phyloP scores from a whole-genome alignment of 2,329 filamentous ascomycete species.

The Biscogniauxia sp. region DNA sequence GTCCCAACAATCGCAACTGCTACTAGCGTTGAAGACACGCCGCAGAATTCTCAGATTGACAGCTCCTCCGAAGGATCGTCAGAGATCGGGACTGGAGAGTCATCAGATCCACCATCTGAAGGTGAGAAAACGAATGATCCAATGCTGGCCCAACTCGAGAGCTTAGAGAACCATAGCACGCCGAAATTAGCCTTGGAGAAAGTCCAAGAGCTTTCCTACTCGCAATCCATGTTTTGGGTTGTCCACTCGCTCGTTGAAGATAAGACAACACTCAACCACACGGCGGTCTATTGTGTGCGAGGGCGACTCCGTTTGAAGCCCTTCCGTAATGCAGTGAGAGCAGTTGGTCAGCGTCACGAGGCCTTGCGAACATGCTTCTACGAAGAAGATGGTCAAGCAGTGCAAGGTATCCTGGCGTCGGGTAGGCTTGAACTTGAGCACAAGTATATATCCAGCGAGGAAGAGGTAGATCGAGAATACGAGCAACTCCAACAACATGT shows the following conservation, averaged over 20 bases:
- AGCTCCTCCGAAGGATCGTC: too few relatives aligned
- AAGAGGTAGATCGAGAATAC: neutral
- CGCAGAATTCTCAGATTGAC: too few relatives aligned
- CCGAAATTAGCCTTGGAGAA: neutral
- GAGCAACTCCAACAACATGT: conserved; percentile 3
- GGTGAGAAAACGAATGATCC: too few relatives aligned
- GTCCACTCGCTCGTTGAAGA: conserved; percentile 3
- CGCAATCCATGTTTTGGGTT: conserved; percentile 12
- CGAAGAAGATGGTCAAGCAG: neutral
- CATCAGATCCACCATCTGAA: too few relatives aligned
- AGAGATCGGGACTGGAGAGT: too few relatives aligned
- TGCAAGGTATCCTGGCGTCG: neutral
- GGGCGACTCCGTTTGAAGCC: neutral
- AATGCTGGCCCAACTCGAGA: too few relatives aligned
- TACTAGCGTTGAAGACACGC: too few relatives aligned
- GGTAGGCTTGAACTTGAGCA: conserved; percentile 1
- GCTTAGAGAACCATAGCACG: neutral
- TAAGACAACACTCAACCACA: conserved; percentile 6
- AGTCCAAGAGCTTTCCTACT: neutral
- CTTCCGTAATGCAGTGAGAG: conserved; percentile 1
- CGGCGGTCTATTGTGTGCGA: neutral
- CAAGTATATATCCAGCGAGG: neutral
- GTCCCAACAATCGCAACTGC: too few relatives aligned
- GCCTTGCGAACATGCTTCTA: conserved; percentile 7
- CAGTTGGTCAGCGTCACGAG: conserved; percentile 6